Base-by-base conservation (phyloP, 225 moss, liverwort and hornwort species). In the Pleurozium schreberi region DNA sequence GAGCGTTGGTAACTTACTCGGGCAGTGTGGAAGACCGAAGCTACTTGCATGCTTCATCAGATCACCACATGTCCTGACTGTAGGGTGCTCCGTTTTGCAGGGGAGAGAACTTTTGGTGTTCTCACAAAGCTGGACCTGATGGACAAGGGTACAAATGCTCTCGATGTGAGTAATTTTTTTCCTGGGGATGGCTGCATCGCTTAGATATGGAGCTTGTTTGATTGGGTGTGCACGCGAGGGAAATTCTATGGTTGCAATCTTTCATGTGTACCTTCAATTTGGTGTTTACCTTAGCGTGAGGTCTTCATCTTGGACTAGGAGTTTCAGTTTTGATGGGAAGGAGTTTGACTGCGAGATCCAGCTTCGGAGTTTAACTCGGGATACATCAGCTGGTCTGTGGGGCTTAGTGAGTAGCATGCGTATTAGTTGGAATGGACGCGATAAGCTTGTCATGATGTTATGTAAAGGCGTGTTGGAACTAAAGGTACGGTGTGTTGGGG, bases 71-170 rank as follows among this genome's bases (percentile, higher is more conserved):
- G 31, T 87, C 77, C 58, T 89, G 78, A 85, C 25, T 58, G 42
- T 52, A 77, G 52, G 45, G 42, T 43, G 80, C 75, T 84, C 5
- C 57, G 31, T 82, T 58, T 20, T 83, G 69, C 86, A 94, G 93
- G 94, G 71, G 94, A 93, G 70, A 87, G 94, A 81, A 94, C 94
- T 27, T 94, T 90, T 84, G 94, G 93, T 88, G 93, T 92, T 45
- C 92, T 92, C 64, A 92, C 92, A 14, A 92, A 93, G 81, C 84
- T 94, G 86, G 94, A 94, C 77, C 86, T 93, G 66, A 94, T 94
- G 94, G 94, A 94, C 89, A 94, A 94, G 92, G 94, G 92, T 70
- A 94, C 93, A 67, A 93, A 94, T 86, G 94, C 94, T 63, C 87
- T 92, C 27, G 92, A 92, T n/a, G 91, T 92, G 81, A 90, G 92